These are phyloP conservation scores for Amylostereum chailletii DNA, from an alignment of 1,284 basidiomycete species.

Conservation along the genomic window DNA sequence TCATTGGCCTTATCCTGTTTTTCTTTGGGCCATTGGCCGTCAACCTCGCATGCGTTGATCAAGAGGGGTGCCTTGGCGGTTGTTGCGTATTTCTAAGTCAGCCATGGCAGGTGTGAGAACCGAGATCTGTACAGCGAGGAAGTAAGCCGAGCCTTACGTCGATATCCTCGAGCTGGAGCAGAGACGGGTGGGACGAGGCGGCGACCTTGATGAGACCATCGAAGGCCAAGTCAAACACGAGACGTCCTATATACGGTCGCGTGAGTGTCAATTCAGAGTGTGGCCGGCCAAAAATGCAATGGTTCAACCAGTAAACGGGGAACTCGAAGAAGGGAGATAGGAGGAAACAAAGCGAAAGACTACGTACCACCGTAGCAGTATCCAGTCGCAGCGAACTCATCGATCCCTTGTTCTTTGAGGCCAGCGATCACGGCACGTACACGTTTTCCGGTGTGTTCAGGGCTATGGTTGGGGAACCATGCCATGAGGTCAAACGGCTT, in stretches of 20 bases:
- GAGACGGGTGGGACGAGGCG: constrained; percentile 60
- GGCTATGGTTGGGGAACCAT: constrained; percentile 45
- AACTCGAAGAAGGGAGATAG: neutral
- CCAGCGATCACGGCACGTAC: constrained; percentile 51
- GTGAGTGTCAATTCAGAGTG: neutral
- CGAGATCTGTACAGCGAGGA: neutral
- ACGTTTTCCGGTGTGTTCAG: constrained; percentile 35
- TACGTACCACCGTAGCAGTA: constrained; percentile 63
- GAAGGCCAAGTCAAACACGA: constrained; percentile 61
- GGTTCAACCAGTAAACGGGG: neutral
- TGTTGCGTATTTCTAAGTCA: constrained; percentile 36
- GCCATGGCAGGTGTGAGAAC: neutral
- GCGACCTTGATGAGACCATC: constrained; percentile 46
- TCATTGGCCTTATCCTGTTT: constrained; percentile 41
- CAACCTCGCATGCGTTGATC: constrained; percentile 53
- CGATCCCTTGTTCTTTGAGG: constrained; percentile 51
- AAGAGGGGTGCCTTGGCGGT: constrained; percentile 46
- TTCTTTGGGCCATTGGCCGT: constrained; percentile 40
- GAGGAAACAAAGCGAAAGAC: constrained; percentile 12
- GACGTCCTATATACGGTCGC: constrained; percentile 30
- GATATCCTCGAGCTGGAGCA: constrained; percentile 51
- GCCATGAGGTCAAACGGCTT: constrained; percentile 30
- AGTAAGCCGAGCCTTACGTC: constrained; percentile 30
- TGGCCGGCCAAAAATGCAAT: neutral
- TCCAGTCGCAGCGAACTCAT: constrained; percentile 49